Conservation (phyloP, 1,284 basidiomycete genomes). For the Leccinum subrobustum region DNA sequence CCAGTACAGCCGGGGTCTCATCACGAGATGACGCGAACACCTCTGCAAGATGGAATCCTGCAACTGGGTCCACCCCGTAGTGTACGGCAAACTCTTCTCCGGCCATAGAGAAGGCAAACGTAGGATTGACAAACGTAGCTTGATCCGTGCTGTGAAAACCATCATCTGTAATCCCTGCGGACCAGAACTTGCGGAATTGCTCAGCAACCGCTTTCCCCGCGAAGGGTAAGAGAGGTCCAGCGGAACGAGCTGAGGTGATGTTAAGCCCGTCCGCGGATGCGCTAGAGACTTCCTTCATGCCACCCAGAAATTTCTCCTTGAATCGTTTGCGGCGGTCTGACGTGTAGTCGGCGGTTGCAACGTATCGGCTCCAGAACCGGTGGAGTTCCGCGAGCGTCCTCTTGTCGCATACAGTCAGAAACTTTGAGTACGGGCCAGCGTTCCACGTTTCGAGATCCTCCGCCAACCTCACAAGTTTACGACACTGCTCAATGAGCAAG, state of each 20-base stretch:
- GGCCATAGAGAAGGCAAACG: conserved; percentile 43
- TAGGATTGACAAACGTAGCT: conserved; percentile 42
- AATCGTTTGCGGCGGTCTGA: conserved; percentile 20
- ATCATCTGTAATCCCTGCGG: conserved; percentile 40
- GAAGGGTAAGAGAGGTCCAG: conserved; percentile 35
- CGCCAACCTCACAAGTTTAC: conserved; percentile 41
- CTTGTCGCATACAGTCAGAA: conserved; percentile 37
- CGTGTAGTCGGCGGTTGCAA: conserved; percentile 12
- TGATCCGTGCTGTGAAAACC: conserved; percentile 17
- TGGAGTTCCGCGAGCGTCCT: conserved; percentile 43
- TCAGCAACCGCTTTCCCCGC: conserved; percentile 16
- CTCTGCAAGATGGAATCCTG: conserved; percentile 46
- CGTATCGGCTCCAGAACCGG: conserved; percentile 44
- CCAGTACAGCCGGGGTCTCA: conserved; percentile 2
- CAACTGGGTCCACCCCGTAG: conserved; percentile 46
- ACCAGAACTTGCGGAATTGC: conserved; percentile 40
- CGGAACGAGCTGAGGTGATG: conserved; percentile 34
- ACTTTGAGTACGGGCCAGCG: conserved; percentile 38
- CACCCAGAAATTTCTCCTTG: conserved; percentile 13
- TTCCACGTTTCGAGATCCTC: conserved; percentile 42
- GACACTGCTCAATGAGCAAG: conserved; percentile 43
- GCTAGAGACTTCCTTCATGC: conserved; percentile 8
- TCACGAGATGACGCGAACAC: conserved; percentile 23
- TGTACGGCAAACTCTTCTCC: conserved; percentile 47
- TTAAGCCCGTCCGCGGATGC: background rate